These are phyloP conservation scores for Exophiala sideris DNA, from an alignment of 2,329 filamentous ascomycete species.

Conservation along the genomic window DNA sequence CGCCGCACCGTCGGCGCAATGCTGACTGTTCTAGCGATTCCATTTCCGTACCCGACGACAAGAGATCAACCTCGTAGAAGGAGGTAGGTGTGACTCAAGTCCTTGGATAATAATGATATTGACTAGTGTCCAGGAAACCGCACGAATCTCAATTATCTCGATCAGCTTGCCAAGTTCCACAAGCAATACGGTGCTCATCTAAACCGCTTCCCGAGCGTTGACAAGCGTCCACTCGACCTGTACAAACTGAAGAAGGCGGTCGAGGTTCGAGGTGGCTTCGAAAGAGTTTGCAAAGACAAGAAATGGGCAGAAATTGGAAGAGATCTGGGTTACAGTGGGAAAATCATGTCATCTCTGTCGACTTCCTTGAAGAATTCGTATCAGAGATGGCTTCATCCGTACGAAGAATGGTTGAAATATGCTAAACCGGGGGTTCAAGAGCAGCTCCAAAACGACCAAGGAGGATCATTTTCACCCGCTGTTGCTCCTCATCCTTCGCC, in stretches of 20 bases:
- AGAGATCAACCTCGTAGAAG: conserved; percentile 96
- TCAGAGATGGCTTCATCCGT: conserved; percentile 92
- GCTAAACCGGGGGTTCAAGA: conserved; percentile 97
- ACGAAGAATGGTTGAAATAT: conserved; percentile 86
- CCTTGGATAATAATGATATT: conserved; percentile 21
- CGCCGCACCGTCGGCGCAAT: not conserved
- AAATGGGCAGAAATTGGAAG: conserved; percentile 99
- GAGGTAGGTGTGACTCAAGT: conserved; percentile 62
- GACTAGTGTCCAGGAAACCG: conserved; percentile 65
- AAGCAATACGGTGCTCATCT: conserved; percentile 93
- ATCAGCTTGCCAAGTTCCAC: conserved; percentile 93
- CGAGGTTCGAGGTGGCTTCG: conserved; percentile 89
- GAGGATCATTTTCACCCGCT: conserved; percentile 74
- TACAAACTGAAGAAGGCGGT: conserved; percentile 97
- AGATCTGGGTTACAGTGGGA: conserved; percentile 94
- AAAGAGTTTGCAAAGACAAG: conserved; percentile 93
- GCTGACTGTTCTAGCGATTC: conserved; percentile 64
- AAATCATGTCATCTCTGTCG: conserved; percentile 98
- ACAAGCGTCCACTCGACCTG: conserved; percentile 93
- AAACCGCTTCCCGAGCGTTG: conserved; percentile 90
- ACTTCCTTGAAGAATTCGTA: conserved; percentile 98
- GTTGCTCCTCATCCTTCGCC: conserved; percentile 68
- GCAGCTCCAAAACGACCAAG: conserved; percentile 87
- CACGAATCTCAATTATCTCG: conserved; percentile 92
- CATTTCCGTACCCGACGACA: conserved; percentile 96